These are phyloP conservation scores for Metschnikowia kofuensis DNA, from an alignment of 805 yeast genomes.

Conservation along the genomic window DNA sequence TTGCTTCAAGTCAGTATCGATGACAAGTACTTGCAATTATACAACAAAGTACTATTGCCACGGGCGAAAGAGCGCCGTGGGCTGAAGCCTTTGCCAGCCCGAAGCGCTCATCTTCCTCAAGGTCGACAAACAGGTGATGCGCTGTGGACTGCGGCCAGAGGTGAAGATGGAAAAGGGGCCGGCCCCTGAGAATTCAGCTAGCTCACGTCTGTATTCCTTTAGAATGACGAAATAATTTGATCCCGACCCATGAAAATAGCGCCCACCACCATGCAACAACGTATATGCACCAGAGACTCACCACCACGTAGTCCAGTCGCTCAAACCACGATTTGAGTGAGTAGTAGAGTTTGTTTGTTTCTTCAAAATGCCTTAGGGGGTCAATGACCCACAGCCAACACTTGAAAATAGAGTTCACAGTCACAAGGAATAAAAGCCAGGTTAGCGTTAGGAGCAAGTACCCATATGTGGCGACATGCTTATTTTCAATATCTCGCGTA, in stretches of 20 bases:
- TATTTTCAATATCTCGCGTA: neutral
- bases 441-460: constrained; percentile 26
- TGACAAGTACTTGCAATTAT: constrained; percentile 9
- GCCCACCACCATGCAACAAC: constrained; percentile 62
- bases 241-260: constrained; percentile 70
- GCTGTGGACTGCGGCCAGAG: constrained; percentile 75
- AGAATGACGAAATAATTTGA: constrained; percentile 78
- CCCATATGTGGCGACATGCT: constrained; percentile 23
- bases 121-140: constrained; percentile 76
- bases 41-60: constrained; percentile 13
- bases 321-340: constrained; percentile 17
- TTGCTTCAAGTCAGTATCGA: neutral
- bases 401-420: constrained; percentile 34
- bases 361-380: constrained; percentile 21
- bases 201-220: constrained; percentile 47
- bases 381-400: constrained; percentile 33
- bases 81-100: constrained; percentile 20
- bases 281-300: constrained; percentile 39
- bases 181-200: neutral
- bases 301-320: constrained; percentile 27
- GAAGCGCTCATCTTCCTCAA: constrained; percentile 20
- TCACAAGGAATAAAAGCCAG: constrained; percentile 32
- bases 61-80: constrained; percentile 19
- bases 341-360: constrained; percentile 14
- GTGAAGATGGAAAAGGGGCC: constrained; percentile 46